A percentile compares a stretch with the other conserved stretches of the same genome.
Conservation (phyloP, 73 alveolate genomes). For the Effrenium voratum region DNA sequence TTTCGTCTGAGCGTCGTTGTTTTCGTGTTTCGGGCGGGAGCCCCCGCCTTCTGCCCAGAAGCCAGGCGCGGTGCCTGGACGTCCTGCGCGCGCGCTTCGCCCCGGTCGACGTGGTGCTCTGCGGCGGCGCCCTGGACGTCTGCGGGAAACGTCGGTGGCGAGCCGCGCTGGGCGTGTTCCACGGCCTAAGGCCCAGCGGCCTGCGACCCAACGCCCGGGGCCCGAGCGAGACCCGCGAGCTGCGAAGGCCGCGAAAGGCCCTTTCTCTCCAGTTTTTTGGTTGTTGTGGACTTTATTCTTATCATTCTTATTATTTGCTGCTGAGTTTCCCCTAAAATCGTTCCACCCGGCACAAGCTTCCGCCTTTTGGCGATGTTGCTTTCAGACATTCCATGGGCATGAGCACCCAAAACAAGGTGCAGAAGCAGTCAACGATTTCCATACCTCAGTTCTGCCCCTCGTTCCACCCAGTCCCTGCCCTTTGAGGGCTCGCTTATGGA, state of each 20-base stretch:
- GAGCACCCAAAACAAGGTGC: too few species aligned
- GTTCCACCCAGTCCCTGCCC: too few species aligned
- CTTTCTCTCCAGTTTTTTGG: background rate
- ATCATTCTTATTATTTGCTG: too few species aligned
- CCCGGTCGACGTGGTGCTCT: constrained; percentile 46
- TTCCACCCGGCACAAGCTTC: too few species aligned
- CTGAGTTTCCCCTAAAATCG: too few species aligned
- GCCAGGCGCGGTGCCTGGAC: background rate
- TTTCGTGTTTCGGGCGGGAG: background rate
- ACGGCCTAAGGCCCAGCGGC: constrained; percentile 6
- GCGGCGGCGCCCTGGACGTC: constrained; percentile 37
- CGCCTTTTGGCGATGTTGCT: too few species aligned
- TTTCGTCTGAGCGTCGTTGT: too few species aligned
- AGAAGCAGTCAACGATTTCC: too few species aligned
- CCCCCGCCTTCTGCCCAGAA: background rate
- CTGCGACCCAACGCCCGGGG: constrained; percentile 15
- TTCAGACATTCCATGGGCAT: too few species aligned
- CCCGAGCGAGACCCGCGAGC: background rate
- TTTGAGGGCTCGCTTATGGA: too few species aligned
- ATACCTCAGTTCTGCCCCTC: too few species aligned
- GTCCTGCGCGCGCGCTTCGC: background rate
- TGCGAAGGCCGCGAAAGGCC: background rate
- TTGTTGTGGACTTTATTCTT: too few species aligned
- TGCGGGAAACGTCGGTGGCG: constrained; percentile 66
- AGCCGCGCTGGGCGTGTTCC: background rate